Base-by-base conservation (phyloP, 495 filamentous ascomycete genomes). In the Lasiosphaeria ovina region DNA sequence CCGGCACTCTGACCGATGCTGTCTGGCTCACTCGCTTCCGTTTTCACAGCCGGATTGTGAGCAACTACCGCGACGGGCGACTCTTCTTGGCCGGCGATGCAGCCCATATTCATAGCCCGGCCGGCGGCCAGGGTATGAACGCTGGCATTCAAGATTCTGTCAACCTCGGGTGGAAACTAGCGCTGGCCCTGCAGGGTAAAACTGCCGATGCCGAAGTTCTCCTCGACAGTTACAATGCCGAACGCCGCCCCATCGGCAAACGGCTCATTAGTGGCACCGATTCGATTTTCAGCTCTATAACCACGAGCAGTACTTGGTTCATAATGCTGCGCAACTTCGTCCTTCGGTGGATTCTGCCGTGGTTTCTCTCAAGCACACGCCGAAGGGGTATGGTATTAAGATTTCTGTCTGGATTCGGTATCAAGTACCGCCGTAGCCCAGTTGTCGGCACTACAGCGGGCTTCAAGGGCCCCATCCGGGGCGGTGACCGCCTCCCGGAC, bases 111-210 rank as follows among this genome's bases (percentile, higher is more conserved):
- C 81, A 85, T 64, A 81, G 77, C 38, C 83, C 83, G 0, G 78
- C 76, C 0, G 83, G 81, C 0, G 84, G 80, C 1, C 83, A 84
- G 55, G 85, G 85, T 3, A 81, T 87, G 77, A 88, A 88, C 62
- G 81, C 80, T 0, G 83, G 85, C 0, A 81, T 87, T 33, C 78
- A 81, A 44, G 84, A 87, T 54, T 75, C 83, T 0, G 72, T 85
- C 40, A 85, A 86, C 54, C 74, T 87, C 0, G 80, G 77, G 8
- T 88, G 85, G 85, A 83, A 82, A 62, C 67, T 83, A 24, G 73
- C 67, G 1, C 55, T 68, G 7, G 74, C 72, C 5, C 58, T 82
- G 0, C 40, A 62, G 10, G 50, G 16, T 12, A 24, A 14, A 40
- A 35, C 35, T 11, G 17, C 40, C 9, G 7, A 55, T 36, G 35